Conservation (phyloP, 2,329 filamentous ascomycete genomes). For the Aspergillus sp. region DNA sequence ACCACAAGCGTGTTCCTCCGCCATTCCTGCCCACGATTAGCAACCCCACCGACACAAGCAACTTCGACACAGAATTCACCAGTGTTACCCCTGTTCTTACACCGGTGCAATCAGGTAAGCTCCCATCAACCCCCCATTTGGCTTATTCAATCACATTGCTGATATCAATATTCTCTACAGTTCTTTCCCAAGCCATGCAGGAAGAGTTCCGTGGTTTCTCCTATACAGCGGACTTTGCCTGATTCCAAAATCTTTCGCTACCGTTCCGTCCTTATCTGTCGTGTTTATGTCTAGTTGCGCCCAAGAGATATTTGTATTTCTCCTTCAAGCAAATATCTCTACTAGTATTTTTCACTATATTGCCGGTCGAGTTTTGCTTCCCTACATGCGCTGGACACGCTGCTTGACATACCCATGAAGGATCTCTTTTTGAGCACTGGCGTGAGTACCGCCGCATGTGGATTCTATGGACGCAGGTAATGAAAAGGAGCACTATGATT, state of each 20-base stretch:
- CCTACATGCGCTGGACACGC: slow-evolving; percentile 16
- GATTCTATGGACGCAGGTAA: slow-evolving; percentile 11
- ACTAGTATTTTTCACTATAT: slow-evolving; percentile 4
- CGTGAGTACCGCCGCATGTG: slow-evolving; percentile 5
- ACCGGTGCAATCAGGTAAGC: slow-evolving; percentile 88
- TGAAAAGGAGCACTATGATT: slow-evolving; percentile 10
- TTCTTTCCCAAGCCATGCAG: slow-evolving; percentile 96
- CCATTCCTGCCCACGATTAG: slow-evolving; percentile 87
- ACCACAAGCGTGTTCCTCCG: slow-evolving; percentile 82
- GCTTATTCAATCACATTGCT: slow-evolving; percentile 1
- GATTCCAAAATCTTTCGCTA: slow-evolving; percentile 15
- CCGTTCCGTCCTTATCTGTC: slow-evolving; percentile 2
- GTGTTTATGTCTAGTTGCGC: slow-evolving; percentile 7
- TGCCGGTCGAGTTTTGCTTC: slow-evolving; percentile 10
- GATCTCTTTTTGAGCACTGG: slow-evolving; percentile 19
- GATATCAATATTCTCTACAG: slow-evolving; percentile 40
- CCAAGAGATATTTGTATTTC: slow-evolving; percentile 9
- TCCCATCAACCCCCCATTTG: background rate
- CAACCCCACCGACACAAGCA: slow-evolving; percentile 94
- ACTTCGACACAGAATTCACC: slow-evolving; percentile 97
- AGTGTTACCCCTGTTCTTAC: slow-evolving; percentile 96
- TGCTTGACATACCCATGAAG: slow-evolving; percentile 21
- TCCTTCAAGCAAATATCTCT: slow-evolving; percentile 6
- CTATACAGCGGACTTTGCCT: slow-evolving; percentile 87
- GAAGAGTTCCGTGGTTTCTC: slow-evolving; percentile 99